Evolutionary conservation across 1,284 basidiomycete genomes (phyloP).

Genomic region (Microbotryum scabiosae): DNA sequence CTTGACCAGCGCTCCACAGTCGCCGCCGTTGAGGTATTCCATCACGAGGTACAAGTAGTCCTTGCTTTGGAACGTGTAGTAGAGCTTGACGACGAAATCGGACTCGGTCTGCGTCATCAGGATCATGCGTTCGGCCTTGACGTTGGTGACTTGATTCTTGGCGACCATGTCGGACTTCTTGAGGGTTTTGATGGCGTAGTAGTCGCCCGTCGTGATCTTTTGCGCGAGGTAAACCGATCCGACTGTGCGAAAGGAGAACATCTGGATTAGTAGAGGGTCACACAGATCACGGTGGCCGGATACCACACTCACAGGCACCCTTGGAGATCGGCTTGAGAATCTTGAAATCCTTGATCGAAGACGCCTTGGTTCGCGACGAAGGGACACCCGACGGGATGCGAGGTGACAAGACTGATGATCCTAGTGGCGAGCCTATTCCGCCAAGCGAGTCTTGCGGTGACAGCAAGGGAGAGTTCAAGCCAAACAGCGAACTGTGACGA

Average conservation of each 20-base stretch:
- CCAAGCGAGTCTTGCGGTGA: conserved; percentile 8
- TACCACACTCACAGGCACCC: conserved; percentile 58
- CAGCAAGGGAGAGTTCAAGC: conserved; percentile 20
- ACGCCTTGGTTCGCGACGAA: conserved; percentile 65
- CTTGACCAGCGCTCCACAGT: conserved; percentile 94
- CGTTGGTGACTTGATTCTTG: conserved; percentile 99
- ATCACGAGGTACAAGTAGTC: conserved; percentile 45
- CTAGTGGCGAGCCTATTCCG: conserved; percentile 32
- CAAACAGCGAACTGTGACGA: conserved; percentile 30
- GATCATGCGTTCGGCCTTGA: conserved; percentile 98
- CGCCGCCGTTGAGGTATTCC: conserved; percentile 70
- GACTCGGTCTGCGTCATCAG: conserved; percentile 99
- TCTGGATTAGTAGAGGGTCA: not conserved
- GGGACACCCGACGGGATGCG: conserved; percentile 70
- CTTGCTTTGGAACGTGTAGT: conserved; percentile 45
- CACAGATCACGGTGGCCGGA: not conserved
- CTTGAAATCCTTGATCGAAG: conserved; percentile 98
- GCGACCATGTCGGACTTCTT: conserved; percentile 99
- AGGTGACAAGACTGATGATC: conserved; percentile 65
- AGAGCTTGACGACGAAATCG: conserved; percentile 60
- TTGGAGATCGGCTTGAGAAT: conserved; percentile 99
- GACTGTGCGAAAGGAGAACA: conserved; percentile 38
- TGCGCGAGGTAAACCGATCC: conserved; percentile 97
- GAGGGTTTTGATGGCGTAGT: conserved; percentile 97
- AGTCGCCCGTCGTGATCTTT: conserved; percentile 96